phyloP scores from a whole-genome alignment of 352 stramenopile species.

The Aphanomyces cochlioides region DNA sequence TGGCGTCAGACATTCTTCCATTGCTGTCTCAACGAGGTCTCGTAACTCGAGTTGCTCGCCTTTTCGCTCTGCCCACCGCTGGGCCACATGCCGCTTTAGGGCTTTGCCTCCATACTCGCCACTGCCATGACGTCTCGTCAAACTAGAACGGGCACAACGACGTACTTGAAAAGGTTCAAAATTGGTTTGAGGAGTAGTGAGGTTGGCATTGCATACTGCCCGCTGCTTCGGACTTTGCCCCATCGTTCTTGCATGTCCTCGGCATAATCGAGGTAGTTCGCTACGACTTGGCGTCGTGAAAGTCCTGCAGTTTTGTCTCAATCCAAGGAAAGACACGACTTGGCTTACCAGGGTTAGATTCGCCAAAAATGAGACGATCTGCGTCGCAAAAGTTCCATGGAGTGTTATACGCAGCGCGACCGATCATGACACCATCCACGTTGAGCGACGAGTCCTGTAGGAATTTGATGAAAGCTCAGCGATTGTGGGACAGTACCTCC shows the following conservation, averaged over 20 bases:
- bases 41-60: conserved; percentile 57
- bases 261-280: conserved; percentile 83
- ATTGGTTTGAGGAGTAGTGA: conserved; percentile 77
- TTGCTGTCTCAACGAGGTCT: conserved; percentile 67
- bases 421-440: conserved; percentile 89
- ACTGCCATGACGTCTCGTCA: conserved; percentile 34
- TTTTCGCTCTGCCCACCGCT: conserved; percentile 59
- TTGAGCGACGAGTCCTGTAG: conserved; percentile 37
- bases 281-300: conserved; percentile 80
- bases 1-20: conserved; percentile 56
- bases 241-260: conserved; percentile 71
- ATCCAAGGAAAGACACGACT: background rate
- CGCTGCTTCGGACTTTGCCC: conserved; percentile 37
- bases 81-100: conserved; percentile 73
- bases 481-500: conserved; percentile 35
- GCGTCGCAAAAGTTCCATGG: conserved; percentile 86
- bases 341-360: conserved; percentile 54
- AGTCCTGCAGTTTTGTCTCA: conserved; percentile 31
- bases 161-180: conserved; percentile 70
- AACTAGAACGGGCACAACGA: conserved; percentile 26
- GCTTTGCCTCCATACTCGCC: conserved; percentile 73
- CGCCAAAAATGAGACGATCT: conserved; percentile 78
- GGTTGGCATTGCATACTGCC: conserved; percentile 71
- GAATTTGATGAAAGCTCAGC: background rate
- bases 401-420: conserved; percentile 82